Base-by-base conservation (phyloP, 495 filamentous ascomycete genomes). In the Viridothelium virens region DNA sequence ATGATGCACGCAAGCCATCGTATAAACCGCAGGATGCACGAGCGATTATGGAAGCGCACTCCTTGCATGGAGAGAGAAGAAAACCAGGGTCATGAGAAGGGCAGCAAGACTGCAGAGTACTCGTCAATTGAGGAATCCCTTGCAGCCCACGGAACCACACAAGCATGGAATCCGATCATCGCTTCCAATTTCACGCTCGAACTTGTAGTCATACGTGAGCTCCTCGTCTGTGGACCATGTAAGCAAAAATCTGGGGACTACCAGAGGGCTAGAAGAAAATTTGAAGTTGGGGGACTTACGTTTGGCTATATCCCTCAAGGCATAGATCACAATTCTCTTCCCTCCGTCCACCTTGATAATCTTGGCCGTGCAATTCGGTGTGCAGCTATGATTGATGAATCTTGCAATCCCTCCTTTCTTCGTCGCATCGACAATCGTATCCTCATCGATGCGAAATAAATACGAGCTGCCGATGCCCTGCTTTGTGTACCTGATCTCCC, bases 321-420 rank as follows among this genome's bases (percentile, higher is more conserved):
- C 94, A 78, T 97, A 99, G 75, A 99, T 99, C 73, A 97, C 95
- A 74, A 99, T 99, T 41, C 94, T 84, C 81, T 96, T 97, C 76
- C 89, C 96, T n/a, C 95, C 94, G 75, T 99, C 94, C 38, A 97
- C 95, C 77, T 94, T 95, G 80, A 99, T 99, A 77, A 99, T 99
- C 78, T 99, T 99, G 65, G 94, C 94, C 61, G 94, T 99, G 77
- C 94, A 99, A 74, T 97, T 97, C 1, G 94, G 94, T 73, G 89
- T 95, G 77, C 94, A 99, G 76, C 90, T 93, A 75, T 99, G 94
- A 75, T 99, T 99, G 82, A 99, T 99, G 77, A 99, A 99, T 61
- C 94, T 83, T 16, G 94, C 94, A 79, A 99, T 97, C 25, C 94
- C 95, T 39, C 94, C 94, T 77, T 93, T 89, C 81, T 99, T 99